Evolutionary conservation across 768 basidiomycete genomes (phyloP), one percentile per base, ranked within the genome.

Genomic region (Leccinum arenicola): DNA sequence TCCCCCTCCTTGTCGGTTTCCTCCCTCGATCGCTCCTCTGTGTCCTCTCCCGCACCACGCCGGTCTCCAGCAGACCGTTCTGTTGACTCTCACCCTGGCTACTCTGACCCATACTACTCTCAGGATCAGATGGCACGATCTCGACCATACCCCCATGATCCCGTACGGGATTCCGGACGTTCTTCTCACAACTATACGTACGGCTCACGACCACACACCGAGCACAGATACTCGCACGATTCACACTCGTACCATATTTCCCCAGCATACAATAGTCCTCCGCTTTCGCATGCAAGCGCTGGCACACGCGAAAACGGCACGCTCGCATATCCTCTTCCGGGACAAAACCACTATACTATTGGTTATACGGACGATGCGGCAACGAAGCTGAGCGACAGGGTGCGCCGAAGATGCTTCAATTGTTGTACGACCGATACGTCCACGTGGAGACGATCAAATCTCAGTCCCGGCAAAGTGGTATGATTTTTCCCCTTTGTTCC

Each of bases 391-490:
- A 87, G 84, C 68, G 88, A 91, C 68, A 80, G 88, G 43, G 86
- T 92, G 52, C 80, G 90, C 27, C 74, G 90, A 38, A 77, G 89
- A 50, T 92, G 90, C 73, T 91, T 88, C 81, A 92, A 92, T 70
- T 92, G 90, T 72, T 86, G 87, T 70, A 91, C 89, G 25, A 91
- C 90, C 14, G 90, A 92, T 62, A 91, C 91, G 33, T 87, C 86
- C 52, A 91, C 89, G 25, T 92, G 90, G 90, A 75, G 90, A 36
- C 75, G 90, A 60, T 85, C 84, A 15, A 90, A 88, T 67, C 80
- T 92, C 59, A 86, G 83, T 59, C 89, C 89, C 1, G 90, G 90
- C 27, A 92, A 92, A 82, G 90, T 92, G 64, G 82, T 81, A 62
- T 58, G 82, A 65, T 6, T 36, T 29, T 29, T 58, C 31, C 43